Base-by-base conservation (phyloP, 768 basidiomycete genomes). In the Mycena amicta region DNA sequence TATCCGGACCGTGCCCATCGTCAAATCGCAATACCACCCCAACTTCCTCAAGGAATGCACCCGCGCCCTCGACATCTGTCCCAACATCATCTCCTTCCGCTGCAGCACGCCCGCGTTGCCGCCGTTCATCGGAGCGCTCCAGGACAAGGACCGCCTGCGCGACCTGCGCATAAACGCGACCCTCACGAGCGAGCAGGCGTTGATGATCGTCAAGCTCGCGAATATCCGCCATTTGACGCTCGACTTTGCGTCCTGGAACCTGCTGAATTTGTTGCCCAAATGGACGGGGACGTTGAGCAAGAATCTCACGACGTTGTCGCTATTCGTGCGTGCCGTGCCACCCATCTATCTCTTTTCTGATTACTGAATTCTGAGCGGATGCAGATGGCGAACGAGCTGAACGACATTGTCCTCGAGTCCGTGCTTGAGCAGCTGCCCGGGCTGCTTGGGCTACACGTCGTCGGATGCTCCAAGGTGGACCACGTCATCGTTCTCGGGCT, bases 181-280 rank as follows among this genome's bases (percentile, higher is more conserved):
- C n/a, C 67, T 91, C n/a, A 82, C 82, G 0, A 73, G 74, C 0
- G 74, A 77, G 20, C 86, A 89, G 62, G 69, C 80, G 0, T 64
- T 71, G 20, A 70, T 76, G 53, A 73, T 90, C 25, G 56, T 73
- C 13, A 66, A 75, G 23, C 59, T 85, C 18, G 57, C 60, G 20
- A 70, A 69, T 0, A 67, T 90, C 29, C 74, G 75, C 12, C 75
- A 68, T 23, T 63, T 92, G 16, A 72, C 78, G 4, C 71, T 92
- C 26, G 84, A 90, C 50, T 76, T 71, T 51, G 82, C 84, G n/a
- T 83, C 83, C 3, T 86, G 86, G 85, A 82, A 80, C 61, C 70
- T 87, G 22, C 72, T 88, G 52, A 80, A 88, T 66, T 62, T 75
- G 5, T 66, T 92, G 20, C 86, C 89, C 11, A 68, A 62, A 22